phyloP scores from a whole-genome alignment of 2,329 filamentous ascomycete genomes.

The Neopestalotiopsis sp. region DNA sequence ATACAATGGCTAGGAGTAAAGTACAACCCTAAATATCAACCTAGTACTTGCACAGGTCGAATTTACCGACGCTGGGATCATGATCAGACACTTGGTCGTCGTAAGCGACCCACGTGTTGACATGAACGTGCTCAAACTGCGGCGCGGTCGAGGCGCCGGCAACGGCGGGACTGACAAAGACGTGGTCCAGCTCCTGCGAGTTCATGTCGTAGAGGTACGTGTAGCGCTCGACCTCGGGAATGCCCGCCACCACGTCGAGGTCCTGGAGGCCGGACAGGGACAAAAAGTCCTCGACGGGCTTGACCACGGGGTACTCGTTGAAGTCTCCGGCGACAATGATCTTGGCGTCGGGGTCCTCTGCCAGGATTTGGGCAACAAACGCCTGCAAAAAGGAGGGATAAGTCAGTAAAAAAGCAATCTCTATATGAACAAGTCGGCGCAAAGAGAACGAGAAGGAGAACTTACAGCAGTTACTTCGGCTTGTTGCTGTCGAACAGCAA shows the following conservation, averaged over 20 bases:
- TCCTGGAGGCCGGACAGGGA: conserved; percentile 61
- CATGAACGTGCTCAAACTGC: conserved; percentile 69
- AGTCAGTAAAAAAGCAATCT: neutral
- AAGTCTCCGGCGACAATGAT: conserved; percentile 71
- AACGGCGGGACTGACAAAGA: conserved; percentile 65
- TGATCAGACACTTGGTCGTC: conserved; percentile 68
- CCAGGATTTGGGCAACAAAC: conserved; percentile 64
- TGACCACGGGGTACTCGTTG: conserved; percentile 72
- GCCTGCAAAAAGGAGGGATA: conserved; percentile 32
- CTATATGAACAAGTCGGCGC: neutral
- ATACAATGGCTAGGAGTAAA: neutral
- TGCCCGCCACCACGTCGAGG: conserved; percentile 62
- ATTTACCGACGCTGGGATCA: conserved; percentile 68
- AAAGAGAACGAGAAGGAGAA: conserved; percentile 19
- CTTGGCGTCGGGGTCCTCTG: conserved; percentile 57
- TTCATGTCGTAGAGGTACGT: conserved; percentile 75
- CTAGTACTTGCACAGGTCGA: conserved; percentile 57
- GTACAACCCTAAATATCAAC: too few relatives aligned
- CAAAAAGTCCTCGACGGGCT: conserved; percentile 61
- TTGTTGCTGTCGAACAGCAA: conserved; percentile 61
- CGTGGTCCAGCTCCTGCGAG: conserved; percentile 72
- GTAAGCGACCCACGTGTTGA: conserved; percentile 70
- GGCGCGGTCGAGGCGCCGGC: conserved; percentile 38
- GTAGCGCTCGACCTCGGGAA: conserved; percentile 64
- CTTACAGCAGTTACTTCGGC: conserved; percentile 61